These are phyloP conservation scores for Trametes cingulata DNA, from an alignment of 768 basidiomycete genomes.

Conservation along the genomic window DNA sequence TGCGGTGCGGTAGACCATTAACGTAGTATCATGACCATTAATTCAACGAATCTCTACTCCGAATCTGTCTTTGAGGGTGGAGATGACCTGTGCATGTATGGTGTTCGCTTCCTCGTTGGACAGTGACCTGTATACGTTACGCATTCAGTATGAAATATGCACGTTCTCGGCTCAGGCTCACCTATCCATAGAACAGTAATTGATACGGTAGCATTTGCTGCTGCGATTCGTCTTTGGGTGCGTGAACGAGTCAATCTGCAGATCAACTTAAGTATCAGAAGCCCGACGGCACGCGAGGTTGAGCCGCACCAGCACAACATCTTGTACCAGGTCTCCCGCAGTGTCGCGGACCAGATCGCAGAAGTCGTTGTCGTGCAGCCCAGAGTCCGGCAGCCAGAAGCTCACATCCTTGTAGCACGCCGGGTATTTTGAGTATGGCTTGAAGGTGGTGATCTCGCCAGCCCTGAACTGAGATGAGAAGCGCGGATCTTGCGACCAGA, in stretches of 20 bases:
- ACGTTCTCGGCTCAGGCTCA: slow-evolving; percentile 32
- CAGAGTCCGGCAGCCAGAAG: slow-evolving; percentile 73
- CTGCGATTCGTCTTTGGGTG: slow-evolving; percentile 84
- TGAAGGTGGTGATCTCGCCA: slow-evolving; percentile 79
- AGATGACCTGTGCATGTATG: slow-evolving; percentile 66
- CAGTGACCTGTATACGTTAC: slow-evolving; percentile 57
- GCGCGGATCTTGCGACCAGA: slow-evolving; percentile 90
- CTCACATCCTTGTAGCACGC: slow-evolving; percentile 92
- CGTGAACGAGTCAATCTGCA: slow-evolving; percentile 85
- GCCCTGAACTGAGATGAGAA: slow-evolving; percentile 85
- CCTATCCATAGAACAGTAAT: slow-evolving; percentile 98
- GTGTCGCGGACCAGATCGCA: slow-evolving; percentile 93
- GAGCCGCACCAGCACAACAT: slow-evolving; percentile 72
- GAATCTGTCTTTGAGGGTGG: slow-evolving; percentile 58
- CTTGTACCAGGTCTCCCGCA: slow-evolving; percentile 90
- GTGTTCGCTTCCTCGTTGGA: slow-evolving; percentile 87
- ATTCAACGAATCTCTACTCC: slow-evolving; percentile 86
- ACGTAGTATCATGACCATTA: slow-evolving; percentile 34
- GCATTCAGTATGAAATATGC: background rate
- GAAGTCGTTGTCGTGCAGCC: slow-evolving; percentile 94
- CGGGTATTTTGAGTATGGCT: slow-evolving; percentile 91
- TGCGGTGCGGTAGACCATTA: slow-evolving; percentile 21
- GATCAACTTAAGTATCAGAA: slow-evolving; percentile 5
- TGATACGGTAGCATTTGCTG: slow-evolving; percentile 87
- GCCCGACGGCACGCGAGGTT: background rate